Evolutionary conservation across 2,329 filamentous ascomycete genomes (phyloP), one percentile per base, ranked within the genome.

Genomic region (Aspergillus sp.): DNA sequence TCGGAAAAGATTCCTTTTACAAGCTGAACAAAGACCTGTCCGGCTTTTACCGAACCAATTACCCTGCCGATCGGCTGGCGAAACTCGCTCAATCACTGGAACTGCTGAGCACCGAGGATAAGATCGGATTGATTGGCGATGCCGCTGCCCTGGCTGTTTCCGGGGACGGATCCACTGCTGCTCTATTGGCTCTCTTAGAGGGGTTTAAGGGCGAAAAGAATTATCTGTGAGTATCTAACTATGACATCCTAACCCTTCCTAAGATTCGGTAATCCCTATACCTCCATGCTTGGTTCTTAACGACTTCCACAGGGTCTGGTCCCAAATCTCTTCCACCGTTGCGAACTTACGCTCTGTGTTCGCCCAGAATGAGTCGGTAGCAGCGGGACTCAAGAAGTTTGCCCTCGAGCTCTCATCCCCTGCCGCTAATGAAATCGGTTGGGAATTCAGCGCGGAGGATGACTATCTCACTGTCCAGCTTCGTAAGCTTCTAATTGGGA

Each of bases 11-110:
- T 66, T 84, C 86, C 41, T 97, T 97, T 76, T 99, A 98, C 81
- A 96, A 97, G 80, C 83, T 99, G 70, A 99, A 99, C 81, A 88
- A 89, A 62, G 87, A 94, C 58, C 90, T 94, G 60, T 92, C 89
- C 55, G 94, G 92, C 25, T 97, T 91, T 78, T 98, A 96, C 80
- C 87, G 93, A 63, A 95, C 94, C 52, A 97, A 96, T 78, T 96
- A 98, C 73, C 92, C 95, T 5, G 88, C 91, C n/a, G 83, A 87
- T 64, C 88, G 94, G 51, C 84, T 99, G 43, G 86, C 85, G 41
- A 92, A 92, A 78, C 87, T 99, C 23, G 90, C 91, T 60, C 85
- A 87, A 56, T 88, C 91, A 68, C 88, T 92, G 15, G 84, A 91
- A 67, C 87, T 88, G 67, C 84, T 99, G 23, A 91, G 84, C 64